phyloP scores from a whole-genome alignment of 169 alveolate species.

The Miamiensis avidus region DNA sequence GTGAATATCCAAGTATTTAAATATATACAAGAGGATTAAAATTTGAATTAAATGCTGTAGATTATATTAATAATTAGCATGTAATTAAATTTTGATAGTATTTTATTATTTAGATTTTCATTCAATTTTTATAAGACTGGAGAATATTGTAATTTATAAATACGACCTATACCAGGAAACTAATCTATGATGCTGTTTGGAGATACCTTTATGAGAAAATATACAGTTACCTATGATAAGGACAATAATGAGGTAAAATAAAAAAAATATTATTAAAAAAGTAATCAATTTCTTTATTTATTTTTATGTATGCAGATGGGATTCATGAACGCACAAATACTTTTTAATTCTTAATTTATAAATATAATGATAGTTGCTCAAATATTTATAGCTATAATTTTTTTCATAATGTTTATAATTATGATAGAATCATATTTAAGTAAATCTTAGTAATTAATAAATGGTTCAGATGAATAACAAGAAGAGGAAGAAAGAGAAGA shows the following conservation, averaged over 20 bases:
- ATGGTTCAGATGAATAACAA: too few relatives aligned
- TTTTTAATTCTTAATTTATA: too few relatives aligned
- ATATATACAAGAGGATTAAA: not conserved
- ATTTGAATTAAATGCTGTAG: not conserved
- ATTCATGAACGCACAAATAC: not conserved
- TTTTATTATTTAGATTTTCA: too few relatives aligned
- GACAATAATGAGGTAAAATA: not conserved
- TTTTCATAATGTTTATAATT: too few relatives aligned
- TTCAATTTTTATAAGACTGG: not conserved
- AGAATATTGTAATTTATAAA: not conserved
- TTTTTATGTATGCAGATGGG: not conserved
- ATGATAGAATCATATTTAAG: too few relatives aligned
- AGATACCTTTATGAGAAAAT: not conserved
- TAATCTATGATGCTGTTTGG: not conserved
- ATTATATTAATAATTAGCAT: not conserved
- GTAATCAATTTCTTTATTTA: not conserved
- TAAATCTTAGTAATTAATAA: too few relatives aligned
- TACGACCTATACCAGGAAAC: not conserved
- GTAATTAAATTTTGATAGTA: too few relatives aligned
- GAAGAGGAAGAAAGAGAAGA: too few relatives aligned
- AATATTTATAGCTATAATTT: too few relatives aligned
- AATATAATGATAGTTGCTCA: too few relatives aligned
- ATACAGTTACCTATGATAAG: not conserved
- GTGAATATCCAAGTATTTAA: not conserved
- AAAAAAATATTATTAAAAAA: too few relatives aligned